phyloP scores from a whole-genome alignment of 2,329 filamentous ascomycete species.

The Pseudocercospora fuligena region DNA sequence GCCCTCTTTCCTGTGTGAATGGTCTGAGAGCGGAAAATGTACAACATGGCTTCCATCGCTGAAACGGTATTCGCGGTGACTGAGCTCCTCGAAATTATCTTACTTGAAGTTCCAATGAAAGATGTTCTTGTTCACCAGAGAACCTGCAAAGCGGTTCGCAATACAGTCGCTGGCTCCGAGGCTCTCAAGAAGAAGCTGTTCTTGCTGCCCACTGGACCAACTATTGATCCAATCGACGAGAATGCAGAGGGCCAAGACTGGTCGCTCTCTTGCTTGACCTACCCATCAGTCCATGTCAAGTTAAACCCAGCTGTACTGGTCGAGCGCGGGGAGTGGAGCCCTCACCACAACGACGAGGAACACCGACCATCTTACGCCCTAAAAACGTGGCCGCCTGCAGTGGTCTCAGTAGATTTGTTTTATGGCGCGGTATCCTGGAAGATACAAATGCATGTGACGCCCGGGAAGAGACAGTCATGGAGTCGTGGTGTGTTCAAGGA shows the following conservation, averaged over 20 bases:
- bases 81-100: neutral
- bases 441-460: too few species aligned
- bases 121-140: neutral
- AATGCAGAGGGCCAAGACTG: neutral
- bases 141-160: neutral
- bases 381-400: neutral
- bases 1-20: neutral
- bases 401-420: neutral
- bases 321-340: too few species aligned
- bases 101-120: neutral
- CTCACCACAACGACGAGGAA: neutral
- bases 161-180: neutral
- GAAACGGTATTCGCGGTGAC: neutral
- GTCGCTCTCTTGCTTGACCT: neutral
- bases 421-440: too few species aligned
- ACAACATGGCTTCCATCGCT: neutral
- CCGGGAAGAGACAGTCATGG: too few species aligned
- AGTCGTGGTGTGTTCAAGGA: too few species aligned
- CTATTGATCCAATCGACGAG: neutral
- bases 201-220: neutral
- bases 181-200: neutral
- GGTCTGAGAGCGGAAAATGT: neutral
- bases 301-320: neutral
- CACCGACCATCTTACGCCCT: neutral
- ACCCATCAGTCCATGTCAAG: neutral